These are phyloP conservation scores for Fusarium buharicum DNA, from an alignment of 2,329 filamentous ascomycete genomes.

Conservation along the genomic window DNA sequence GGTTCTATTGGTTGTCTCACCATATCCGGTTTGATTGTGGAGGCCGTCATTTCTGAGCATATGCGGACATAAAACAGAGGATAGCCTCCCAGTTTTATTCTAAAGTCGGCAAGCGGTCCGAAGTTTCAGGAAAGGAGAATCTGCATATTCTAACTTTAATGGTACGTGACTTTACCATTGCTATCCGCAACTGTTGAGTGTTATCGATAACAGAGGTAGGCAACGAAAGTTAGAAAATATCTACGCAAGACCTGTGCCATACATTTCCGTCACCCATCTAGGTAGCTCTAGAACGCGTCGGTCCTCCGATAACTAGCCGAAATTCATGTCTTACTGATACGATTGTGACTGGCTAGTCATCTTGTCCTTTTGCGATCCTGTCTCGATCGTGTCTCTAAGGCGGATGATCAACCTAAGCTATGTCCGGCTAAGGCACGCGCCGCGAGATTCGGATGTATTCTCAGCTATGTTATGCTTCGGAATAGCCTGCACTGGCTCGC, in stretches of 20 bases:
- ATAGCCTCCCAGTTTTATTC: no score
- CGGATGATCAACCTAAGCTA: constrained; percentile 24
- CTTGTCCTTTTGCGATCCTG: constrained; percentile 27
- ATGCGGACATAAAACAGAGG: not conserved
- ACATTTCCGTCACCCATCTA: no score
- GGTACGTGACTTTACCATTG: no score
- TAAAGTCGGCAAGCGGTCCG: no score
- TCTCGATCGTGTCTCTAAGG: constrained; percentile 34
- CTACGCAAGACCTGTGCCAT: no score
- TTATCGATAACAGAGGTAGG: no score
- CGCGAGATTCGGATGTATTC: constrained; percentile 8
- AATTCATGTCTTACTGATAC: constrained; percentile 35
- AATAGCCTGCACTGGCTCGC: constrained; percentile 5
- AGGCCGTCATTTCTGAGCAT: constrained; percentile 16
- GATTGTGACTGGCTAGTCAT: constrained; percentile 31
- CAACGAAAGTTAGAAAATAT: no score
- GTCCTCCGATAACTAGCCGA: constrained; percentile 40
- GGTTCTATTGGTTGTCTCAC: constrained; percentile 39
- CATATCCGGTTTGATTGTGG: not conserved
- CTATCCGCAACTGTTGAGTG: no score
- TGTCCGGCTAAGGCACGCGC: constrained; percentile 19
- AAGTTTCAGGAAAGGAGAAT: no score
- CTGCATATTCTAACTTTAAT: no score
- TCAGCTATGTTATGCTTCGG: constrained; percentile 12
- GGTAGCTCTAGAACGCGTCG: no score